Evolutionary conservation across 495 filamentous ascomycete genomes (phyloP).

Genomic region (Extremus antarcticus): DNA sequence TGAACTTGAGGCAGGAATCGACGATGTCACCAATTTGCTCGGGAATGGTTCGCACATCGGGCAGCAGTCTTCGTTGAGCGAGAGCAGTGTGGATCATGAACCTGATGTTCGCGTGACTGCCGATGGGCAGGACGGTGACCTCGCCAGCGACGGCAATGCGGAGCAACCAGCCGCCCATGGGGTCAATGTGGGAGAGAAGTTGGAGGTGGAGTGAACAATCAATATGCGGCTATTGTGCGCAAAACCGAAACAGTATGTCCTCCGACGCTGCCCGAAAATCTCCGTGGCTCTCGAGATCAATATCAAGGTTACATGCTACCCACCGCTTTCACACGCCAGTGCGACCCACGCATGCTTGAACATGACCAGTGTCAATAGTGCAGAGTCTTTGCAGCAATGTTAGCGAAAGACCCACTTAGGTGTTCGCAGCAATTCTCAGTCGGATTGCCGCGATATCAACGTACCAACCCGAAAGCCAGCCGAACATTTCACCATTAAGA

Average conservation of each 20-base stretch:
- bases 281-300: not conserved
- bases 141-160: not conserved
- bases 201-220: not conserved
- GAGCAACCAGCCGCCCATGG: not conserved
- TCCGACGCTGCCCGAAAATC: not conserved
- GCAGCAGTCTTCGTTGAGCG: too few species aligned
- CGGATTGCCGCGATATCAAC: too few species aligned
- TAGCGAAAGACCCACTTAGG: too few species aligned
- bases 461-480: too few species aligned
- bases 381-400: too few species aligned
- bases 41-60: too few species aligned
- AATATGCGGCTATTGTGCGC: not conserved
- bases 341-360: too few species aligned
- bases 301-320: too few species aligned
- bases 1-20: constrained; percentile 3
- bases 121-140: not conserved
- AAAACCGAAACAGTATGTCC: not conserved
- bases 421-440: too few species aligned
- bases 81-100: not conserved
- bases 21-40: not conserved
- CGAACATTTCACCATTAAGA: too few species aligned
- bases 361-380: too few species aligned
- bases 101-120: not conserved
- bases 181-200: not conserved
- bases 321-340: too few species aligned